These are phyloP conservation scores for Asterionellopsis glacialis DNA, from an alignment of 108 stramenopile species.

Conservation along the genomic window DNA sequence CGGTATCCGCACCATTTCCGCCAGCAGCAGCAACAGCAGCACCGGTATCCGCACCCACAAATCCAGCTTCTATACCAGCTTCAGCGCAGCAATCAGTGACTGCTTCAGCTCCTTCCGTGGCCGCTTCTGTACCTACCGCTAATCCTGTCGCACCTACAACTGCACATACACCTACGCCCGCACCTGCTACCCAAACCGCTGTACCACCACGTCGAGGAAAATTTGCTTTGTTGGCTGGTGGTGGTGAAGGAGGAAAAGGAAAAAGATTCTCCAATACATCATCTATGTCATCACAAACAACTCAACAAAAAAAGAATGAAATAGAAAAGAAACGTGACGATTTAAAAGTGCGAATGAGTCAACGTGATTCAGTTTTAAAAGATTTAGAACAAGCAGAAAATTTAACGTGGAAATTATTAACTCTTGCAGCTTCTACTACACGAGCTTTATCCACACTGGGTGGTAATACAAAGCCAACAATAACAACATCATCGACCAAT, in stretches of 20 bases:
- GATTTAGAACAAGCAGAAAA: slow-evolving; percentile 4
- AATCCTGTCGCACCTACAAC: background rate
- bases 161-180: background rate
- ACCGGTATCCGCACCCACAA: background rate
- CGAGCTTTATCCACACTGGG: background rate
- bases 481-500: background rate
- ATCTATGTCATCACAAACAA: too few relatives aligned
- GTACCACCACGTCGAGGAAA: background rate
- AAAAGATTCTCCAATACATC: background rate
- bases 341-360: background rate
- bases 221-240: too few relatives aligned
- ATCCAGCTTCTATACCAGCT: background rate
- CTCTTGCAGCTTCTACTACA: background rate
- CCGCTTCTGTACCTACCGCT: too few relatives aligned
- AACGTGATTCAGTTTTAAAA: background rate
- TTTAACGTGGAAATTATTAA: slow-evolving; percentile 2
- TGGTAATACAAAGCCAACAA: background rate
- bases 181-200: background rate
- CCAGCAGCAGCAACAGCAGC: background rate
- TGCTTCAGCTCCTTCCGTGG: background rate
- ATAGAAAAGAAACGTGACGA: background rate
- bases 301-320: too few relatives aligned
- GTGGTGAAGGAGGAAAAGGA: background rate
- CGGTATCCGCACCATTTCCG: background rate
- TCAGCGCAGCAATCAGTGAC: background rate